Evolutionary conservation across 2,329 filamentous ascomycete species (phyloP).

Genomic region (Pseudohalonectria lignicola): DNA sequence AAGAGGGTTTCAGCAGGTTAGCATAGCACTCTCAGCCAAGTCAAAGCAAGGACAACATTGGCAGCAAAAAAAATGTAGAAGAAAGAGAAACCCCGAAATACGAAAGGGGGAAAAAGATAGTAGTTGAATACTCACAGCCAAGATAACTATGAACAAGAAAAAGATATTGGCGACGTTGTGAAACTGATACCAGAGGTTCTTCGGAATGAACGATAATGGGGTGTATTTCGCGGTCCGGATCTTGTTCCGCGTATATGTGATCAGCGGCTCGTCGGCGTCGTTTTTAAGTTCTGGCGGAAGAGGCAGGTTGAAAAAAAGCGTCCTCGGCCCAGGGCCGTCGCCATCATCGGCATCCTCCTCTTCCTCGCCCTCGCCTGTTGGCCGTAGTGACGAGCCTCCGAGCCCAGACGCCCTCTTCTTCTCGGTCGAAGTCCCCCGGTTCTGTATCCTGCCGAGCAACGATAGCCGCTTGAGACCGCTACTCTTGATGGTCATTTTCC

Average conservation of each 20-base stretch:
- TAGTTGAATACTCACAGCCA: constrained; percentile 58
- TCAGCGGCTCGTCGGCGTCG: constrained; percentile 64
- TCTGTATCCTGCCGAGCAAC: constrained; percentile 66
- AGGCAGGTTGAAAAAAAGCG: constrained; percentile 76
- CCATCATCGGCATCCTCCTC: constrained; percentile 18
- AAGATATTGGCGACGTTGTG: constrained; percentile 98
- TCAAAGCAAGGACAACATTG: too few species aligned
- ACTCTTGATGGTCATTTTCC: constrained; percentile 66
- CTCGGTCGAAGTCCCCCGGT: constrained; percentile 52
- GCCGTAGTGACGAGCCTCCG: too few species aligned
- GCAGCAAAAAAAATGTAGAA: too few species aligned
- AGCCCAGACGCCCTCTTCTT: constrained; percentile 48
- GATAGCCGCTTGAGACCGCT: constrained; percentile 71
- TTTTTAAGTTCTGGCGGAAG: constrained; percentile 67
- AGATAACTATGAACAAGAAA: constrained; percentile 91
- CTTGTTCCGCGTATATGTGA: constrained; percentile 79
- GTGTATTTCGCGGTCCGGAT: constrained; percentile 98
- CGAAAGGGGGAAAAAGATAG: too few species aligned
- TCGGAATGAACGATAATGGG: constrained; percentile 85
- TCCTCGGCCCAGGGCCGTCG: constrained; percentile 36
- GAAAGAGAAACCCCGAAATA: too few species aligned
- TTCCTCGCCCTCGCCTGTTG: neutral
- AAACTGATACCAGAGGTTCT: constrained; percentile 96
- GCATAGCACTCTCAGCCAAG: too few species aligned
- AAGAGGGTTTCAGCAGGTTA: constrained; percentile 9